Conservation (phyloP, 2,329 filamentous ascomycete genomes). For the Microsporum ferrugineum region DNA sequence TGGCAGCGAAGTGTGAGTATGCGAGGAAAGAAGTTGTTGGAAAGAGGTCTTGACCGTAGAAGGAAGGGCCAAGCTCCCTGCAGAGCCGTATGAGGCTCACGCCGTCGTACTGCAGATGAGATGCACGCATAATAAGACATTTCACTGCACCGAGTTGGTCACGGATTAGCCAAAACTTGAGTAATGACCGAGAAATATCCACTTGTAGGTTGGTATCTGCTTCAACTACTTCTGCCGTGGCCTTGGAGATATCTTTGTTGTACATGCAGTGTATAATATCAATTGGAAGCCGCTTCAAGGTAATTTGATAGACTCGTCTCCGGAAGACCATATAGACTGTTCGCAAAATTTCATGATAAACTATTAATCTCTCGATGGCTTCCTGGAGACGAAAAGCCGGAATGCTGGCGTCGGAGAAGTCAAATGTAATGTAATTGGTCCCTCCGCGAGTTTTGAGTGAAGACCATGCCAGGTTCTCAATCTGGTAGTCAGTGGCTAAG, state of each 20-base stretch:
- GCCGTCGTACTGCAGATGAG: slow-evolving; percentile 54
- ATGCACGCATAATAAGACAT: slow-evolving; percentile 46
- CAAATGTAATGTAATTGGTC: background rate
- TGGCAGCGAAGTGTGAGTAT: background rate
- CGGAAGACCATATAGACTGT: background rate
- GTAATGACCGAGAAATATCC: background rate
- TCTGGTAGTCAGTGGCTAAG: background rate
- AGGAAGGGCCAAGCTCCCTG: background rate
- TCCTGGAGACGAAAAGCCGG: background rate
- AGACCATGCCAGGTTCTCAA: background rate
- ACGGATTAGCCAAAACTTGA: background rate
- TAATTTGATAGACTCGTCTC: background rate
- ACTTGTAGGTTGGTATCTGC: background rate
- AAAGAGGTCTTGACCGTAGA: background rate
- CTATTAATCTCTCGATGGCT: background rate
- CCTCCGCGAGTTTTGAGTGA: background rate
- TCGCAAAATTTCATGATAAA: background rate
- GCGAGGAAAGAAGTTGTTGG: background rate
- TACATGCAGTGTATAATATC: background rate
- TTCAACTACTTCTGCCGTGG: background rate
- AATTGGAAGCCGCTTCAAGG: background rate
- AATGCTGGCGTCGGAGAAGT: background rate
- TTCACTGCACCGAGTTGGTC: background rate
- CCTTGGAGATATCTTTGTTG: background rate
- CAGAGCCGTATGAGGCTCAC: slow-evolving; percentile 44